These are phyloP conservation scores for Zygosaccharomyces pseudorouxii DNA, from an alignment of 805 yeast species.

Conservation along the genomic window DNA sequence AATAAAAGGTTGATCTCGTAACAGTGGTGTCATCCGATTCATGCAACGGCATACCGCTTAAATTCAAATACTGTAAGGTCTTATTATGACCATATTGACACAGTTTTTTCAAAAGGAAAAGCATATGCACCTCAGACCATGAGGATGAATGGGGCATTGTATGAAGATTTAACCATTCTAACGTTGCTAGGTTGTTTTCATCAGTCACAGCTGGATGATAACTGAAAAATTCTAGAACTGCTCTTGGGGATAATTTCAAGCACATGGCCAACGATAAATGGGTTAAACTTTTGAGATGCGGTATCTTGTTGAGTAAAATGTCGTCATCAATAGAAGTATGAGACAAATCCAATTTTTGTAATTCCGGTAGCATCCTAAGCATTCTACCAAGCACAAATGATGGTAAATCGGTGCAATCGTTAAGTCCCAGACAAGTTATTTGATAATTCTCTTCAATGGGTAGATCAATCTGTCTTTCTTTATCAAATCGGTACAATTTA, in stretches of 20 bases:
- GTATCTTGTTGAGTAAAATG: constrained; percentile 49
- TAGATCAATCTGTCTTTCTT: constrained; percentile 7
- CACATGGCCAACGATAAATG: constrained; percentile 68
- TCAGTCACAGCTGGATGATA: constrained; percentile 60
- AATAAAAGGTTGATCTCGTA: constrained; percentile 24
- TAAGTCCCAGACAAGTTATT: constrained; percentile 56
- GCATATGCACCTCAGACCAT: constrained; percentile 47
- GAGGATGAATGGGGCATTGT: constrained; percentile 59
- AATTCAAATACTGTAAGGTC: constrained; percentile 44
- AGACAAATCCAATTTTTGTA: constrained; percentile 70
- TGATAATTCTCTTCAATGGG: constrained; percentile 30
- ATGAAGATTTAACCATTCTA: constrained; percentile 64
- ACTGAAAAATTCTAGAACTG: constrained; percentile 61
- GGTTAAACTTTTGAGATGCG: constrained; percentile 55
- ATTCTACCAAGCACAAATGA: constrained; percentile 42
- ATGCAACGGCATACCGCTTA: constrained; percentile 62
- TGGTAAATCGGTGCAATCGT: constrained; percentile 80
- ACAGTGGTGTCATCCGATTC: constrained; percentile 28
- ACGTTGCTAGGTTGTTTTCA: constrained; percentile 37
- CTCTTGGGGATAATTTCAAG: constrained; percentile 66
- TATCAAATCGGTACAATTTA: constrained; percentile 22
- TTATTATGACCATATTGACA: constrained; percentile 35
- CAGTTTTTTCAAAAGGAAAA: constrained; percentile 42
- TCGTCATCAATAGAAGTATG: constrained; percentile 73
- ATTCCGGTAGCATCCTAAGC: constrained; percentile 51